Evolutionary conservation across 2,329 filamentous ascomycete species (phyloP).

Genomic region (Xylariaceae sp.): DNA sequence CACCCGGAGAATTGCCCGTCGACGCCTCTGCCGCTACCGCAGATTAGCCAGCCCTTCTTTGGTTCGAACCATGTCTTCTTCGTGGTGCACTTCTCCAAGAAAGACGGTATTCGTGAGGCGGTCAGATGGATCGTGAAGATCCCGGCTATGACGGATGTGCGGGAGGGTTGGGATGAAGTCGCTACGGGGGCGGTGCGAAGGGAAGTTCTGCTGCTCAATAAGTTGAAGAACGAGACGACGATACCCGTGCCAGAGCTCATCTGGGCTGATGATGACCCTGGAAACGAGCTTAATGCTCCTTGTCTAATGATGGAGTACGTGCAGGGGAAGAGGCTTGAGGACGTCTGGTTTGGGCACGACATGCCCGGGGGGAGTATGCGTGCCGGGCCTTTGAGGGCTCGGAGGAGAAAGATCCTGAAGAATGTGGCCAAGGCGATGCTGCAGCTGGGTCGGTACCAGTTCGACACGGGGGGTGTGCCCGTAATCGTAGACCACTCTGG

Average conservation of each 20-base stretch:
- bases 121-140: conserved; percentile 26
- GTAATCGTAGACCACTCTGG: conserved; percentile 13
- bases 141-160: conserved; percentile 15
- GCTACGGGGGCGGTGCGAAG: conserved; percentile 17
- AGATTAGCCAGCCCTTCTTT: conserved; percentile 16
- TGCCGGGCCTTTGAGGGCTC: neutral
- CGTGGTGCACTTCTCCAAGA: conserved; percentile 15
- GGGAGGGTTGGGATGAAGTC: conserved; percentile 18
- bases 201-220: conserved; percentile 21
- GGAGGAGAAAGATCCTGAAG: conserved; percentile 13
- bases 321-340: conserved; percentile 18
- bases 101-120: neutral
- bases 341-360: conserved; percentile 21
- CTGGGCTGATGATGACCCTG: conserved; percentile 17
- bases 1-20: neutral
- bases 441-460: conserved; percentile 19
- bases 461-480: conserved; percentile 20
- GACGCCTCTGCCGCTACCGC: conserved; percentile 10
- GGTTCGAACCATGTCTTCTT: conserved; percentile 24
- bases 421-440: conserved; percentile 20
- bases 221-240: conserved; percentile 15
- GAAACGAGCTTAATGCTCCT: conserved; percentile 8
- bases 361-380: neutral
- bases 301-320: conserved; percentile 18
- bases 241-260: conserved; percentile 23